Evolutionary conservation across 306 rosid species (phyloP).

Genomic region (Dalbergia cultrata): DNA sequence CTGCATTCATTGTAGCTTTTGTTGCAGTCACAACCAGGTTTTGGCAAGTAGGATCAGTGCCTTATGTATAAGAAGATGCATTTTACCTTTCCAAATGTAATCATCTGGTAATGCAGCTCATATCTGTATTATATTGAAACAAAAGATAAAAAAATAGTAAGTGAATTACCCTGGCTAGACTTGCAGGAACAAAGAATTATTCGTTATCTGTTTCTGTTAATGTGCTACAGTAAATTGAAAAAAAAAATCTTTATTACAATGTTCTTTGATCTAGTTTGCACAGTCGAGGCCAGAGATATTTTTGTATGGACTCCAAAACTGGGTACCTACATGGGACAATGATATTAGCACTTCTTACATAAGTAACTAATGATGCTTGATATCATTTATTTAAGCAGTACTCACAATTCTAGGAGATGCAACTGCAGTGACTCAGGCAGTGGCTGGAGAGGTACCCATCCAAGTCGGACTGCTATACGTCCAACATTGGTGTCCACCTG

Average conservation of each 20-base stretch:
- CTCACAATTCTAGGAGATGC: conserved; percentile 98
- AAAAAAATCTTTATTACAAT: conserved; percentile 70
- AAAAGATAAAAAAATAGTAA: conserved; percentile 21
- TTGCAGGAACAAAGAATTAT: conserved; percentile 7
- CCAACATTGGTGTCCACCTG: conserved; percentile 99
- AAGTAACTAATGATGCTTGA: conserved; percentile 22
- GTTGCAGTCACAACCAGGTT: conserved; percentile 43
- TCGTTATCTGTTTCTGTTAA: conserved; percentile 4
- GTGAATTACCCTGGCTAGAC: conserved; percentile 22
- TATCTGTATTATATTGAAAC: conserved; percentile 69
- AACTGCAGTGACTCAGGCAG: conserved; percentile 98
- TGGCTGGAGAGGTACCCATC: conserved; percentile 99
- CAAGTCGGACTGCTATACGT: conserved; percentile 96
- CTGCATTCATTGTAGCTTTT: conserved; percentile 58
- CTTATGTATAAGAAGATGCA: conserved; percentile 40
- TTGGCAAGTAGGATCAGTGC: conserved; percentile 31
- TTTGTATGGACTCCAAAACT: conserved; percentile 91
- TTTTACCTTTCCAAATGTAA: conserved; percentile 97
- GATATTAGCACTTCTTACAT: conserved; percentile 46
- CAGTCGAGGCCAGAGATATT: conserved; percentile 97
- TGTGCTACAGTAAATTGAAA: conserved; percentile 36
- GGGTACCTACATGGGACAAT: conserved; percentile 81
- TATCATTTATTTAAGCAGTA: conserved; percentile 41
- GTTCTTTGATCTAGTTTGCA: conserved; percentile 99
- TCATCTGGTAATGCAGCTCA: conserved; percentile 98